Evolutionary conservation across 345 rosid genomes (phyloP).

Genomic region (Acer campestre): DNA sequence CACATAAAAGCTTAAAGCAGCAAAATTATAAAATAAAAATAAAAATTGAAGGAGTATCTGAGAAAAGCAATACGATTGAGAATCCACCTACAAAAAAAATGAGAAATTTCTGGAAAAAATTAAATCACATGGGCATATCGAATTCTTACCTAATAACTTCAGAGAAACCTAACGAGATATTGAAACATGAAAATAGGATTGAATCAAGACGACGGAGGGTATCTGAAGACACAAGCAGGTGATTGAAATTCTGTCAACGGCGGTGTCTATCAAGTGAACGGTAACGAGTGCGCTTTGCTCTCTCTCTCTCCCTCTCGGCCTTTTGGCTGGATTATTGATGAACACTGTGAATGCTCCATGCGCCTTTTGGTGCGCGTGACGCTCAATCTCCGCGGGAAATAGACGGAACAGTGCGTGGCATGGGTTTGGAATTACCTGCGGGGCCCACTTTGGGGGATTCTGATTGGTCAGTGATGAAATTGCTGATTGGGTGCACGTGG

Average conservation of each 20-base stretch:
- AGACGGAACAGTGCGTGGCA: not conserved
- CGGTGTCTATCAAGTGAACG: slow-evolving; percentile 29
- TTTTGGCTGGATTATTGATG: slow-evolving; percentile 22
- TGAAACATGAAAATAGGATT: slow-evolving; percentile 13
- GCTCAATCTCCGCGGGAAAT: not conserved
- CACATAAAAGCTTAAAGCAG: slow-evolving; percentile 7
- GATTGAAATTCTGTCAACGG: slow-evolving; percentile 34
- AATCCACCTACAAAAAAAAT: slow-evolving; percentile 15
- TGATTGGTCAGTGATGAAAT: slow-evolving; percentile 22
- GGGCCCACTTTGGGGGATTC: slow-evolving; percentile 8
- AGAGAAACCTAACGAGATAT: slow-evolving; percentile 25
- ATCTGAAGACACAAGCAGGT: slow-evolving; percentile 16
- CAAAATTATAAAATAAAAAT: not conserved
- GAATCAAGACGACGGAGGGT: slow-evolving; percentile 22
- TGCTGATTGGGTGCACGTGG: slow-evolving; percentile 33
- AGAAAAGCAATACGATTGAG: slow-evolving; percentile 6
- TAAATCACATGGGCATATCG: slow-evolving; percentile 14
- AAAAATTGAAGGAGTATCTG: slow-evolving; percentile 1
- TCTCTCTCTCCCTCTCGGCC: slow-evolving; percentile 21
- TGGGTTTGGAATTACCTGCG: not conserved
- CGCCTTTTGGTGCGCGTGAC: slow-evolving; percentile 21
- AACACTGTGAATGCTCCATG: slow-evolving; percentile 26
- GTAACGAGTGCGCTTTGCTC: slow-evolving; percentile 36
- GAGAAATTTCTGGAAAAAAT: slow-evolving; percentile 16
- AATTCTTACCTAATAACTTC: slow-evolving; percentile 38